phyloP scores from a whole-genome alignment of 345 rosid genomes.

The Toxicodendron radicans region DNA sequence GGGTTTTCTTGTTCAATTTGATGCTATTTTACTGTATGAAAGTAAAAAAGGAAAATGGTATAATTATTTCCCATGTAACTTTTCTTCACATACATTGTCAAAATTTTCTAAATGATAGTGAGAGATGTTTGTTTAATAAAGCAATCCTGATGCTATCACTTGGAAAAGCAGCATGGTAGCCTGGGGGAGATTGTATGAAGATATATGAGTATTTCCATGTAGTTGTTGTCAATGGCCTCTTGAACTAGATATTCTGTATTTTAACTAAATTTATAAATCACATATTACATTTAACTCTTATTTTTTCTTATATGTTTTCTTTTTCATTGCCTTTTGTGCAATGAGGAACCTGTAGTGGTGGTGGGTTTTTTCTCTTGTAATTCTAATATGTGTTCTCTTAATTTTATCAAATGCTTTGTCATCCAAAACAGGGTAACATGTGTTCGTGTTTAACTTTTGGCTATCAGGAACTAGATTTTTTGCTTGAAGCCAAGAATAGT shows the following conservation, averaged over 20 bases:
- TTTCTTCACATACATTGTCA: not conserved
- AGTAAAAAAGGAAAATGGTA: not conserved
- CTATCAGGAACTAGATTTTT: conserved; percentile 84
- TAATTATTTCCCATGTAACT: not conserved
- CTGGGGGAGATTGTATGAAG: not conserved
- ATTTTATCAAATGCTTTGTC: not conserved
- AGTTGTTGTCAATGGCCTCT: not conserved
- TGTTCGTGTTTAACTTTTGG: conserved; percentile 11
- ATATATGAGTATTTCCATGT: not conserved
- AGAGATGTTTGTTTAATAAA: not conserved
- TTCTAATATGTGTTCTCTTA: not conserved
- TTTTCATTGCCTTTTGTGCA: not conserved
- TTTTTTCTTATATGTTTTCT: too few relatives aligned
- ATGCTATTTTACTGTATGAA: not conserved
- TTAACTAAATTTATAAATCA: not conserved
- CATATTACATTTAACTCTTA: not conserved
- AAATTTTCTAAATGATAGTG: too few relatives aligned
- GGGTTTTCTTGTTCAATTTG: not conserved
- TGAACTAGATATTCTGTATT: not conserved
- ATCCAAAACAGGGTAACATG: conserved; percentile 1
- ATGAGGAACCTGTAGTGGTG: not conserved
- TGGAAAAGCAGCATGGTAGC: not conserved
- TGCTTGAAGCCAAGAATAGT: conserved; percentile 87
- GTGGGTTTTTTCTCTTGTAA: conserved; percentile 10
- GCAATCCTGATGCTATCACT: not conserved